These are phyloP conservation scores for Penicillium silybi DNA, from an alignment of 495 filamentous ascomycete genomes.

Conservation along the genomic window DNA sequence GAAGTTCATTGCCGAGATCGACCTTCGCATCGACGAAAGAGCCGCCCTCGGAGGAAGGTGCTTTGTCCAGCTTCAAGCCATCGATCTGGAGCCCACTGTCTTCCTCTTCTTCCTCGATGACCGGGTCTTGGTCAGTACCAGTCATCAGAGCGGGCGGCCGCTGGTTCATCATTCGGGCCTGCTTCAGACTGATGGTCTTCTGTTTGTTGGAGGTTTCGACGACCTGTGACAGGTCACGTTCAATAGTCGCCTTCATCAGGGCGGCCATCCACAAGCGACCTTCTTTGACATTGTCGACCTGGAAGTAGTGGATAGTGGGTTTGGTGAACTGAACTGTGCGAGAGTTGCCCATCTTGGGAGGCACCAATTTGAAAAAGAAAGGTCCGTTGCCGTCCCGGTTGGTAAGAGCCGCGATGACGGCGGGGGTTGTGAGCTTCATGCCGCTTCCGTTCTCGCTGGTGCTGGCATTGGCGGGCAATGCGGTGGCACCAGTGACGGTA, in stretches of 20 bases:
- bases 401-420: constrained; percentile 12
- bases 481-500: constrained; percentile 80
- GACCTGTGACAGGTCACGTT: constrained; percentile 74
- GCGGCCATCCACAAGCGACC: constrained; percentile 98
- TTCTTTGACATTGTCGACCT: constrained; percentile 81
- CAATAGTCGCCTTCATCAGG: constrained; percentile 98
- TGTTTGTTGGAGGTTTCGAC: constrained; percentile 91
- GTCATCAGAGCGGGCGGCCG: constrained; percentile 83
- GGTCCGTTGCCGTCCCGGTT: constrained; percentile 49
- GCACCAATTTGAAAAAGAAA: constrained; percentile 98
- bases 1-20: constrained; percentile 10
- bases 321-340: constrained; percentile 96
- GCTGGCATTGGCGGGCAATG: constrained; percentile 60
- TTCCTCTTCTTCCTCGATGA: constrained; percentile 25
- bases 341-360: constrained; percentile 80
- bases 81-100: constrained; percentile 32
- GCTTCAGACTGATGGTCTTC: constrained; percentile 84
- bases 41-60: constrained; percentile 12
- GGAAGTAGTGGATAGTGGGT: constrained; percentile 95
- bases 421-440: constrained; percentile 17
- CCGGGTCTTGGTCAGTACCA: constrained; percentile 10
- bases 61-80: constrained; percentile 31
- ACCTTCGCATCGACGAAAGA: constrained; percentile 16
- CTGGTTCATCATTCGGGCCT: constrained; percentile 77
- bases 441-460: constrained; percentile 47